Conservation (phyloP, 306 rosid genomes). For the Hippophae rhamnoides region DNA sequence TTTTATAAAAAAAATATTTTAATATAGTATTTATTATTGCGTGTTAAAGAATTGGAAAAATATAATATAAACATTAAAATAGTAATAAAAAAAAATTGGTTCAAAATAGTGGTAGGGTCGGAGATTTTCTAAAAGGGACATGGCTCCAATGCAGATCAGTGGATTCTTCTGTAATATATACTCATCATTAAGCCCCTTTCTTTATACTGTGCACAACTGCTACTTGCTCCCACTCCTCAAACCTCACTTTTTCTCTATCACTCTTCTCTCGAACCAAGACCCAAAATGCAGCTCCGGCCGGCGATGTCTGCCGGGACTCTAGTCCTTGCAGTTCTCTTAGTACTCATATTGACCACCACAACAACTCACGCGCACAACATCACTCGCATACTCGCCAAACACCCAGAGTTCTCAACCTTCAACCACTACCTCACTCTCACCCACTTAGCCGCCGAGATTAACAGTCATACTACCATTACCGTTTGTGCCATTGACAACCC, state of each 20-base stretch:
- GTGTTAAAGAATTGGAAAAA: too few species aligned
- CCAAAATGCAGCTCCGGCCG: slow-evolving; percentile 34
- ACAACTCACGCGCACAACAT: slow-evolving; percentile 45
- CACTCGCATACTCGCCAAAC: slow-evolving; percentile 43
- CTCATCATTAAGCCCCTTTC: too few species aligned
- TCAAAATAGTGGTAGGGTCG: too few species aligned
- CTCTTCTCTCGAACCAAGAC: neutral
- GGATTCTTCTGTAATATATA: too few species aligned
- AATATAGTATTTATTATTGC: too few species aligned
- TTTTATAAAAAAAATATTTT: too few species aligned
- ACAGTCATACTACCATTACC: slow-evolving; percentile 57
- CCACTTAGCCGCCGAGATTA: slow-evolving; percentile 69
- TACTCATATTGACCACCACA: slow-evolving; percentile 6
- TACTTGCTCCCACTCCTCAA: too few species aligned
- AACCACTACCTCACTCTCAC: slow-evolving; percentile 65
- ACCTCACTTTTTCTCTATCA: neutral
- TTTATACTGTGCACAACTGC: too few species aligned
- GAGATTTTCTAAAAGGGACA: too few species aligned
- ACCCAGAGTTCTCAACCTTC: slow-evolving; percentile 75
- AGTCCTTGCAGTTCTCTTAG: slow-evolving; percentile 16
- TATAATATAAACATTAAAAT: too few species aligned
- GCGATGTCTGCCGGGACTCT: slow-evolving; percentile 1
- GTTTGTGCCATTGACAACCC: slow-evolving; percentile 79
- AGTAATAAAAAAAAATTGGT: too few species aligned
- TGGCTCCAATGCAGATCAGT: too few species aligned